Evolutionary conservation across 495 filamentous ascomycete genomes (phyloP), one percentile per base, ranked within the genome.

Genomic region (Trichocladium antarcticum): DNA sequence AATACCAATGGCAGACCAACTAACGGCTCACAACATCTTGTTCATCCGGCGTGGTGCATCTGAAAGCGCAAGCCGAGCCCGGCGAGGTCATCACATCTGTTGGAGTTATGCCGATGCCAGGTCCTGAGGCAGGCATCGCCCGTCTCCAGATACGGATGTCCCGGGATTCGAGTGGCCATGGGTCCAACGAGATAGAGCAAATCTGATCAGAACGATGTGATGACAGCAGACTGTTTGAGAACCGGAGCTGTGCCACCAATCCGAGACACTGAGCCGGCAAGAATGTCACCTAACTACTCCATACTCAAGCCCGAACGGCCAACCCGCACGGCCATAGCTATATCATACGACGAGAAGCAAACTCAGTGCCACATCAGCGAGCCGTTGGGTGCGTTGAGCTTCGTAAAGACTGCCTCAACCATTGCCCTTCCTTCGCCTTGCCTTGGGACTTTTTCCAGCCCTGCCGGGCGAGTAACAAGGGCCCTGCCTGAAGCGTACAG

Each of bases 1-100:
- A 65, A 65, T 65, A 65, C 62, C 62, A 65, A 59, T 59, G 57
- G 55, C 61, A 60, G 59, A 62, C 59, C 61, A 57, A 54, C 3
- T 8, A 34, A 48, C 49, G 53, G 43, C 53, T 48, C 49, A 22
- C 36, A 21, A 19, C 16, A 35, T 40, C 46, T 36, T 29, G 45
- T 41, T 50, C 53, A 47, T 56, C 47, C 43, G 42, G 37, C 45
- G 34, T 40, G 47, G 29, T 50, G 39, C 45, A 50, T 27, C 31
- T 45, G 47, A 51, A 51, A 37, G 39, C 27, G 38, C 51, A 21
- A 38, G 17, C 47, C 21, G 36, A 29, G 37, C 8, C 31, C 19
- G n/a, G 29, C 40, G 32, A 37, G n/a, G 48, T 17, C 42, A 24
- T 19, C 16, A 20, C 11, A 20, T 35, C 14, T 14, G 10, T 38